Percentiles rank a stretch among this genome's conserved stretches.
phyloP scores from a whole-genome alignment of 345 rosid genomes.

The Pistacia integerrima region DNA sequence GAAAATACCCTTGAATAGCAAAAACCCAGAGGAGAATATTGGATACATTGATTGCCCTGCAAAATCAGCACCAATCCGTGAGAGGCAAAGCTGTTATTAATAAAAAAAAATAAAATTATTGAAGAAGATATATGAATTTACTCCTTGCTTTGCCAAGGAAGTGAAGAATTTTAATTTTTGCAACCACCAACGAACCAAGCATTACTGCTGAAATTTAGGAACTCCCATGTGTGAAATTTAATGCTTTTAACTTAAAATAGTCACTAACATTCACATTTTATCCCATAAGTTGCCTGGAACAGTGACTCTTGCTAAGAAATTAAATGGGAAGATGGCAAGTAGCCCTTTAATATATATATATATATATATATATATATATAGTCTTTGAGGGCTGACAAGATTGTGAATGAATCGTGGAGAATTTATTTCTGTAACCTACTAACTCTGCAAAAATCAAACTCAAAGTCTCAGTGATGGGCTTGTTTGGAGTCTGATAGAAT shows the following conservation, averaged over 20 bases:
- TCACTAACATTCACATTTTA: not conserved
- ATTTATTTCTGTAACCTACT: conserved; percentile 9
- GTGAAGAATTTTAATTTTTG: not conserved
- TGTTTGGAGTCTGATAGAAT: not conserved
- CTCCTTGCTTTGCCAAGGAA: not conserved
- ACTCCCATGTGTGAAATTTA: not conserved
- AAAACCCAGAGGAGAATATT: too few species aligned
- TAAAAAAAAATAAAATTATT: not conserved
- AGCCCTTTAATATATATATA: not conserved
- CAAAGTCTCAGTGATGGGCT: not conserved
- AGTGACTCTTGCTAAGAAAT: not conserved
- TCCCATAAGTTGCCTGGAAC: not conserved
- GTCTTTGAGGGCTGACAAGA: not conserved
- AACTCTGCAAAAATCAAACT: not conserved
- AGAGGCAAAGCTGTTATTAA: not conserved
- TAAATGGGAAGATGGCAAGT: conserved; percentile 1
- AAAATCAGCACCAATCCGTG: conserved; percentile 12
- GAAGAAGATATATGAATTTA: not conserved
- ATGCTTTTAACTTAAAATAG: not conserved
- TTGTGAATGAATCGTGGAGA: not conserved
- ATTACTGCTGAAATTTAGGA: not conserved
- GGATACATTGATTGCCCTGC: conserved; percentile 10
- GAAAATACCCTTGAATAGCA: too few species aligned
- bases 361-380: too few species aligned
- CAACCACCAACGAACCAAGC: not conserved